These are phyloP conservation scores for Ophiostoma pallidulum DNA, from an alignment of 2,329 filamentous ascomycete species.

Conservation along the genomic window DNA sequence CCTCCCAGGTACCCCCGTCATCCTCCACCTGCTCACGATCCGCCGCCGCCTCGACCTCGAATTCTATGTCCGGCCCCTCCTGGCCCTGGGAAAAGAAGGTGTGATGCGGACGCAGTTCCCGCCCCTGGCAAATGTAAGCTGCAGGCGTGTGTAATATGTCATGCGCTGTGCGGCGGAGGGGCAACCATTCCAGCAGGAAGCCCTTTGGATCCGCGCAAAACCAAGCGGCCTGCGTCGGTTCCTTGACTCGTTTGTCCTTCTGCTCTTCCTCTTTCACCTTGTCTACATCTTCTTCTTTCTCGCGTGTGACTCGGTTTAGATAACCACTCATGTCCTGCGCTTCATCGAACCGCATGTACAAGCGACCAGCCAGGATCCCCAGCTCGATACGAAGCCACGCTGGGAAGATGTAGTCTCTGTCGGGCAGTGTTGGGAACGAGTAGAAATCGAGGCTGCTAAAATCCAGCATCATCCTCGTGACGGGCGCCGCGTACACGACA, in stretches of 20 bases:
- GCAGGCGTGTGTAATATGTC: constrained; percentile 50
- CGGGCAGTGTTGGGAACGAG: constrained; percentile 37
- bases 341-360: constrained; percentile 49
- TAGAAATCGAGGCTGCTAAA: constrained; percentile 49
- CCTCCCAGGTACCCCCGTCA: no score
- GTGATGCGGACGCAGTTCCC: constrained; percentile 36
- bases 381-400: constrained; percentile 48
- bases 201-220: constrained; percentile 28
- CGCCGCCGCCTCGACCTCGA: no score
- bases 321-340: constrained; percentile 26
- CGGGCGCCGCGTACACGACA: constrained; percentile 47
- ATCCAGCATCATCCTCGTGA: constrained; percentile 49
- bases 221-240: neutral
- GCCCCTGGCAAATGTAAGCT: constrained; percentile 46
- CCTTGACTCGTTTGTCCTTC: neutral
- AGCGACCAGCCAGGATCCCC: constrained; percentile 48
- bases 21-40: no score
- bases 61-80: no score
- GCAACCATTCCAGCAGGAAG: constrained; percentile 50
- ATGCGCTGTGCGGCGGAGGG: constrained; percentile 42
- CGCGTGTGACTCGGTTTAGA: constrained; percentile 25
- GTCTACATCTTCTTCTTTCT: constrained; percentile 5
- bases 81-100: constrained; percentile 36
- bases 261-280: neutral
- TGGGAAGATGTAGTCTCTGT: constrained; percentile 33